These are phyloP conservation scores for Sporisorium reilianum DNA, from an alignment of 1,284 basidiomycete genomes.

Conservation along the genomic window DNA sequence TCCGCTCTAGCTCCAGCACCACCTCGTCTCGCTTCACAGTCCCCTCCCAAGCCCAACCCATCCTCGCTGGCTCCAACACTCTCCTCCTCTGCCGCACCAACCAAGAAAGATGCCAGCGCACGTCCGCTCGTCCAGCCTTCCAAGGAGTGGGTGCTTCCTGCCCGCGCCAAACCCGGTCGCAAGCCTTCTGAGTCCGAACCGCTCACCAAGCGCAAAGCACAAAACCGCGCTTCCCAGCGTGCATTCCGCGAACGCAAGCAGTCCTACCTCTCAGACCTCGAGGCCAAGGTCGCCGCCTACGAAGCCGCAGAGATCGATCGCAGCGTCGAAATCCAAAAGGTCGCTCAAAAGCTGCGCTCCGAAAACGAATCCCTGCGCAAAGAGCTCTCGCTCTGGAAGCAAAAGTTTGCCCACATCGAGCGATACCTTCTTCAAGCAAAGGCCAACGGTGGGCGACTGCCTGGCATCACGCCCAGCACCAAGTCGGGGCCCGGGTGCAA, in stretches of 20 bases:
- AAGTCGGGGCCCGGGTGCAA: slow-evolving; percentile 48
- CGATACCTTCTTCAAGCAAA: slow-evolving; percentile 19
- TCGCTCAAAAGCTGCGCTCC: slow-evolving; percentile 56
- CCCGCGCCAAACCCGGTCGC: slow-evolving; percentile 67
- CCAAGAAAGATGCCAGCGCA: slow-evolving; percentile 28
- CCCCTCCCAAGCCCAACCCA: slow-evolving; percentile 12
- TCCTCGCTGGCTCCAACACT: slow-evolving; percentile 4
- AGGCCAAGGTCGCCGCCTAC: slow-evolving; percentile 64
- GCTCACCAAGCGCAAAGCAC: slow-evolving; percentile 67
- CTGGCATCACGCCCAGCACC: slow-evolving; percentile 16
- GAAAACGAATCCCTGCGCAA: slow-evolving; percentile 54
- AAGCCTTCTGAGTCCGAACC: slow-evolving; percentile 66
- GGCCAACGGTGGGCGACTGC: slow-evolving; percentile 25
- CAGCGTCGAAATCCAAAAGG: slow-evolving; percentile 63
- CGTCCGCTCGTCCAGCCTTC: slow-evolving; percentile 56
- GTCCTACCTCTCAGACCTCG: slow-evolving; percentile 56
- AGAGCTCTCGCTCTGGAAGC: slow-evolving; percentile 41
- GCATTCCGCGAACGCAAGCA: slow-evolving; percentile 65
- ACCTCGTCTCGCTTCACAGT: slow-evolving; percentile 7
- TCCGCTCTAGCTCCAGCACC: slow-evolving; percentile 11
- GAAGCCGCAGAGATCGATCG: slow-evolving; percentile 61
- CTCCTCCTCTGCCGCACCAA: slow-evolving; percentile 1
- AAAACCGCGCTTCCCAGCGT: slow-evolving; percentile 63
- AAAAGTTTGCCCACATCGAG: slow-evolving; percentile 47
- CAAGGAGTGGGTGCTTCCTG: slow-evolving; percentile 67